Evolutionary conservation across 345 rosid genomes (phyloP), one percentile per base, ranked within the genome.

Genomic region (Gossypium mustelinum): DNA sequence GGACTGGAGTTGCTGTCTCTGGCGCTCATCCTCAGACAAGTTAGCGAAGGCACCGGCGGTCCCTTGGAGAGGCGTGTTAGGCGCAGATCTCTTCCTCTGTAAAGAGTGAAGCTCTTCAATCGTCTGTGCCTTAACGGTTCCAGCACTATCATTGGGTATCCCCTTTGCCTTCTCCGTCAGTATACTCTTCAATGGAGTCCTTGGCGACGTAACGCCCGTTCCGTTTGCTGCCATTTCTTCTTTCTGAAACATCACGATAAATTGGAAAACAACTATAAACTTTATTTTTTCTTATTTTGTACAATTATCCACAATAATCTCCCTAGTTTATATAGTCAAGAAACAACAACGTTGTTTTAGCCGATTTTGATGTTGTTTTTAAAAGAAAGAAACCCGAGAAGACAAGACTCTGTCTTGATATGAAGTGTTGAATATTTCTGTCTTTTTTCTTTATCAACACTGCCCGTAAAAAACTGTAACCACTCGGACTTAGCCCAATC

Each of bases 51-150:
- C 50, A 17, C 87, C 85, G 6, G 1, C 48, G 86, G 24, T 12
- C 4, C 85, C 89, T 47, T 85, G 79, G 9, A 85, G 83, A 0
- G 98, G 98, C 1, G 98, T 91, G 1, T 84, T 85, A 2, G 98
- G 98, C 11, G 97, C 86, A 7, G 98, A 94, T 76, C 83, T 84
- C 83, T 94, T 94, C 90, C 63, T 91, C 81, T 94, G 98, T 54
- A 94, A 85, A 3, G 95, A 91, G 78, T 92, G 98, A 73, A 94
- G 98, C 85, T 94, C 98, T 76, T 94, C 98, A 73, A 92, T 81
- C 9, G 98, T 94, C 79, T 90, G 88, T 0, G 84, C 98, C 82
- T 86, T 91, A 60, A 94, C 97, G 17, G 98, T 85, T 18, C 90
- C 83, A 0, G 83, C 81, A 66, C 90, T 89, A 85, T 88, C 96